Base-by-base conservation (phyloP, 2,329 filamentous ascomycete genomes). In the Venturia carpophila region DNA sequence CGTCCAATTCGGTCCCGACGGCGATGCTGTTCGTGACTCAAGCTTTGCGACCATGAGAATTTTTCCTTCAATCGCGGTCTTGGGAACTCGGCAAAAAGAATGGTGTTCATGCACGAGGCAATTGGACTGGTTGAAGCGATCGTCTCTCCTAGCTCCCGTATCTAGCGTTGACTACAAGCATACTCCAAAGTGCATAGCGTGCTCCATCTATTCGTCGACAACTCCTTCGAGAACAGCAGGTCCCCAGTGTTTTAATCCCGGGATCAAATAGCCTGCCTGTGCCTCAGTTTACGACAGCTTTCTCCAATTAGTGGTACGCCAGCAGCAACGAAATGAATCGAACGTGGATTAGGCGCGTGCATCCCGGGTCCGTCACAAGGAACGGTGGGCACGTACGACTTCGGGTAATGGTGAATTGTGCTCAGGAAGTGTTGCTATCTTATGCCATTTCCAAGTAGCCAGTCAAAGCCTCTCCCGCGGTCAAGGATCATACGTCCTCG, bases 321-420 rank as follows among this genome's bases (percentile, higher is more conserved):
- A 58, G 52, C 47, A 58, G 30, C 30, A n/a, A 37, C 27, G 52
- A 58, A 27, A 21, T 37, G 11, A 11, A 37, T 37, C 21, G 24
- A 56, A 56, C 19, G 24, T 56, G 49, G 49, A 9, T 19, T 34
- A 4, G 49, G 49, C 49, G 49, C 15, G 49, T 34, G 49, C 3
- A 56, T 56, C 24, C 49, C 7, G 52, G 52, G 30, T 58, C 17
- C 30, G 52, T 37, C 52, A 58, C 52, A 58, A 37, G 27, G 15
- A 34, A 2, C 4, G 19, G 19, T 52, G 24, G 47, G 52, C 30
- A 58, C 52, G 52, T 58, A 58, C 4, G 52, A 37, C 52, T 58
- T n/a, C 27, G 52, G 52, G 30, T 37, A 15, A 58, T 58, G 52
- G 52, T 58, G 52, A 58, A 58, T 58, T 58, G 52, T 58, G 52